Conservation (phyloP, 2,329 filamentous ascomycete species). For the Epichloe uncinata region DNA sequence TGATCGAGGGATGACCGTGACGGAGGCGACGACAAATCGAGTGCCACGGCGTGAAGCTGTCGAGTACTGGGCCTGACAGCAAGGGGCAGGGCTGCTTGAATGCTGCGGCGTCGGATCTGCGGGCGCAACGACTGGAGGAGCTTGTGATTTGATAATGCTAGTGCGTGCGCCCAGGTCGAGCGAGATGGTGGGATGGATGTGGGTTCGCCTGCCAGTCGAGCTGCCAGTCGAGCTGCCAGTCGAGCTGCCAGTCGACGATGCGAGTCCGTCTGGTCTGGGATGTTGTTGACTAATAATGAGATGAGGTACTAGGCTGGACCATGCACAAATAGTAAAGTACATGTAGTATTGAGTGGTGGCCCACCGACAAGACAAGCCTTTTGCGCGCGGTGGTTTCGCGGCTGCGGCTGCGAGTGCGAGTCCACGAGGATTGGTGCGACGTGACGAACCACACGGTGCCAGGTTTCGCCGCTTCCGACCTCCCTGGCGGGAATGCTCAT, state of each 20-base stretch:
- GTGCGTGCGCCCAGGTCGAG: background rate
- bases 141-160: slow-evolving; percentile 1
- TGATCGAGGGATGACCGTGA: background rate
- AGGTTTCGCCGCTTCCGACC: slow-evolving; percentile 6
- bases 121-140: background rate
- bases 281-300: too few species aligned
- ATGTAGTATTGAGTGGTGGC: too few species aligned
- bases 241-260: too few species aligned
- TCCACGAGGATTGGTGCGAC: background rate
- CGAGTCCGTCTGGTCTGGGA: background rate
- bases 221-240: too few species aligned
- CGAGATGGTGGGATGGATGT: background rate
- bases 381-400: too few species aligned
- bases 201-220: background rate
- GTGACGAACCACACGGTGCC: background rate
- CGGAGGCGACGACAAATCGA: background rate
- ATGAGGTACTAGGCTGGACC: too few species aligned
- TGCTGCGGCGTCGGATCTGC: background rate
- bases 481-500: background rate
- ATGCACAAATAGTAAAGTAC: too few species aligned
- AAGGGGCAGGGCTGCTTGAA: background rate
- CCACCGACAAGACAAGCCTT: too few species aligned
- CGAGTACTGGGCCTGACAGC: background rate
- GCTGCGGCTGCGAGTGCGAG: background rate
- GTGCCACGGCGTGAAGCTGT: background rate